Base-by-base conservation (phyloP, 352 stramenopile genomes). In the Aphanomyces stellatus region DNA sequence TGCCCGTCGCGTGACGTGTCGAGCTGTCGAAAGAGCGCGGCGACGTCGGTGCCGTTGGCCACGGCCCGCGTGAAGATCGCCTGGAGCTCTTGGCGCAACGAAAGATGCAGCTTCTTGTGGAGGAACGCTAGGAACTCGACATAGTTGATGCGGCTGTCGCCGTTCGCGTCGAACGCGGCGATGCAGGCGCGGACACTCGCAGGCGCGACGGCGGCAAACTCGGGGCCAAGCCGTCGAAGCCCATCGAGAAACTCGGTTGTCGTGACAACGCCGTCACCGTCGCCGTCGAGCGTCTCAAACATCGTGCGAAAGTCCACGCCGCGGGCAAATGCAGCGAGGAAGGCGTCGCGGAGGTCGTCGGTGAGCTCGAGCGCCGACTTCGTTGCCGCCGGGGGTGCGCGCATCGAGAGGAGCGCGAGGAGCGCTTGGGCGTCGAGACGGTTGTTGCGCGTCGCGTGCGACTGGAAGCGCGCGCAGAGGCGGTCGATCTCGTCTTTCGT, bases 21-120 rank as follows among this genome's bases (percentile, higher is more conserved):
- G 3, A 92, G 71, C 31, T 88, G 70, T 17, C 71, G 67, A 63
- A 92, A 92, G 7, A 92, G 75, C 25, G 89, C 72, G 33, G 88
- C 77, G 3, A 90, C 71, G 0, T 65, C 65, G 2, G 90, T 70
- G 0, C 80, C 81, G 68, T 88, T 87, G 37, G 85, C 75, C 43
- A 80, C 69, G 10, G 80, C 77, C 28, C 80, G 73, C 11, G 70
- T 22, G 5, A 92, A 49, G 13, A 92, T 76, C 2, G 76, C 74
- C 28, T 81, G 77, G 1, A 90, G 67, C 24, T 88, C 79, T 3
- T 85, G 76, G 8, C 71, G 73, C 49, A 4, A 41, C 17, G 8
- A 48, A 19, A 8, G 17, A 53, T 41, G 31, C 25, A n/a, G 49
- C 15, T 34, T 22, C 19, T 53, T 35, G 30, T 17, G 55, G 8